Base-by-base conservation (phyloP, 805 yeast species). In the Metschnikowia borealis region DNA sequence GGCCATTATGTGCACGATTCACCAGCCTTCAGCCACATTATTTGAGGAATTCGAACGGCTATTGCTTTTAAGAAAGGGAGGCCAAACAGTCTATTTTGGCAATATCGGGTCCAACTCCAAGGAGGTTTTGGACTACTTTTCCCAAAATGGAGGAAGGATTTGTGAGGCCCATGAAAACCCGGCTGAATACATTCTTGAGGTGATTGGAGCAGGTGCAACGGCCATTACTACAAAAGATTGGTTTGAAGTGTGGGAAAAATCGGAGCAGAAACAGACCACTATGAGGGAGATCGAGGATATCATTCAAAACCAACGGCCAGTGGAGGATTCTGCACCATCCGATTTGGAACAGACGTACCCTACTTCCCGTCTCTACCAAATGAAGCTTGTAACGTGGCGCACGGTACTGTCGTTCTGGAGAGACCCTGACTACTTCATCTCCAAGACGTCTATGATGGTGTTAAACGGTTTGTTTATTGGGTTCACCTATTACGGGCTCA, bases 21-120 rank as follows among this genome's bases (percentile, higher is more conserved):
- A 76, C 64, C 79, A 75, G 61, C 79, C 79, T 21, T 79, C 82
- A 4, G 68, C 75, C 6, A 64, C 65, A 3, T 62, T 77, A 18
- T 79, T 70, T 50, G 69, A 62, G 31, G 54, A 60, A 35, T 66
- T 88, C 62, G 95, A 88, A 62, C 78, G 90, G 59, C 73, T 87
- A 56, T 70, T 87, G 54, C 81, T 87, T 59, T 49, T 53, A 26
- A 40, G 32, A 1, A 53, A 40, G 23, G 57, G 57, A 18, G 57
- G 57, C 3, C 54, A 52, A 34, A 54, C 57, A 1, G 48, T 54
- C 14, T 54, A 52, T 34, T 54, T 52, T 31, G 56, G 55, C 1
- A 52, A 54, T 44, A 40, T 52, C 6, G 57, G 57, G 3, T 37
- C 35, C 15, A 34, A 48, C 40, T 54, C 56, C 11, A 17, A 26